A percentile compares a stretch with the other conserved stretches of the same genome.
Conservation (phyloP, 306 rosid genomes). For the Senna siamea region DNA sequence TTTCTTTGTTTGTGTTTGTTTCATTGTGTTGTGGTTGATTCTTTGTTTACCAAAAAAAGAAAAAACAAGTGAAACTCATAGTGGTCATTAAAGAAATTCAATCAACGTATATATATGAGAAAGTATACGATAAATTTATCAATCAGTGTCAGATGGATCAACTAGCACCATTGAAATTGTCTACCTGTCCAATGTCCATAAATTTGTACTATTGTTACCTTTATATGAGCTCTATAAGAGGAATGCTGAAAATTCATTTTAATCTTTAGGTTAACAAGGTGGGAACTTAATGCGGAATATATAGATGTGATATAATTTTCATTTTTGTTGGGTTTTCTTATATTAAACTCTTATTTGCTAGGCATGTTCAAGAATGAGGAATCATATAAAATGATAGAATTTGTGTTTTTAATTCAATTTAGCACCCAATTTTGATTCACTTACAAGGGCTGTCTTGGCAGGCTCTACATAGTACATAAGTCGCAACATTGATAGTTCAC, state of each 20-base stretch:
- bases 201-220: background rate
- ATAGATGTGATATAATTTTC: constrained; percentile 4
- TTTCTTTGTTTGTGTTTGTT: no score
- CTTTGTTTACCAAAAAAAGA: no score
- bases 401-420: constrained; percentile 23
- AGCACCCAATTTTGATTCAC: constrained; percentile 25
- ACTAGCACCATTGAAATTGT: constrained; percentile 6
- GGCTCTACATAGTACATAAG: no score
- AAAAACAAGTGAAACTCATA: background rate
- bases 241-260: background rate
- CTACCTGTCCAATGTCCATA: constrained; percentile 12
- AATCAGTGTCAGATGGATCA: constrained; percentile 7
- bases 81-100: constrained; percentile 31
- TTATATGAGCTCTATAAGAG: background rate
- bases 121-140: constrained; percentile 26
- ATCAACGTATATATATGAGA: constrained; percentile 11
- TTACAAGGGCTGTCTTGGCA: background rate
- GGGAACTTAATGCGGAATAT: constrained; percentile 9
- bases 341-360: constrained; percentile 10
- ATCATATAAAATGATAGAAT: no score
- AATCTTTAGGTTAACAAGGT: background rate
- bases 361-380: constrained; percentile 5
- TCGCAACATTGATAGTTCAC: background rate
- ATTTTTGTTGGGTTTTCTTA: constrained; percentile 20
- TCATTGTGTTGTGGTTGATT: no score